Percentiles rank a stretch among this genome's conserved stretches.
Conservation (phyloP, 805 yeast species). For the Barnettozyma sp. region DNA sequence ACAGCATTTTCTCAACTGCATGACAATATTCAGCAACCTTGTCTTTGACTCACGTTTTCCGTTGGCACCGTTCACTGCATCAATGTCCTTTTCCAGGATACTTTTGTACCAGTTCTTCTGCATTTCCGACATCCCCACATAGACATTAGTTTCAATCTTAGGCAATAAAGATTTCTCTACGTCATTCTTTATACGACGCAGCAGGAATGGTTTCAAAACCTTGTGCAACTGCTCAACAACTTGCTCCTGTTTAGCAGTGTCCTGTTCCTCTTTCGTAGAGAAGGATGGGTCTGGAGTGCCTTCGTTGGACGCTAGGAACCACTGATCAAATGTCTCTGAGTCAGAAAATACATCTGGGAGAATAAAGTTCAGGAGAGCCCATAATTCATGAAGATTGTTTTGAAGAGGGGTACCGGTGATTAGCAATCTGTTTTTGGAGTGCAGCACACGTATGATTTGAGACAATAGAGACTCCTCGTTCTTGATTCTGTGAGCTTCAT, state of each 20-base stretch:
- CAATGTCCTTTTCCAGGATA: slow-evolving; percentile 70
- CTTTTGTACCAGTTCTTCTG: slow-evolving; percentile 74
- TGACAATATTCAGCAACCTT: slow-evolving; percentile 67
- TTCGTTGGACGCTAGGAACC: slow-evolving; percentile 44
- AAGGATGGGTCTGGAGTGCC: slow-evolving; percentile 27
- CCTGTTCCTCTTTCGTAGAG: slow-evolving; percentile 32
- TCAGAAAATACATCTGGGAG: slow-evolving; percentile 76
- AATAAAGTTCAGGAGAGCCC: slow-evolving; percentile 74
- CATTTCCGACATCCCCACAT: slow-evolving; percentile 73
- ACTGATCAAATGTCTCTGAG: slow-evolving; percentile 64
- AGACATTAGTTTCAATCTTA: slow-evolving; percentile 65
- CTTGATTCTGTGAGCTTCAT: slow-evolving; percentile 79
- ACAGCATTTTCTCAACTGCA: slow-evolving; percentile 82
- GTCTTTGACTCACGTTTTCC: slow-evolving; percentile 74
- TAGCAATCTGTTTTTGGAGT: slow-evolving; percentile 59
- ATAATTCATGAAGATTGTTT: slow-evolving; percentile 70
- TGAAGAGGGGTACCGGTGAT: slow-evolving; percentile 83
- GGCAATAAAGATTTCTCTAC: slow-evolving; percentile 77
- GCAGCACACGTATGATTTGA: slow-evolving; percentile 67
- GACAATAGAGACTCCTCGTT: slow-evolving; percentile 57
- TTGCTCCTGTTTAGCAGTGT: slow-evolving; percentile 34
- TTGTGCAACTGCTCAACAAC: slow-evolving; percentile 67
- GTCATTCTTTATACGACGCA: slow-evolving; percentile 71
- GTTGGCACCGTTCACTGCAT: slow-evolving; percentile 78
- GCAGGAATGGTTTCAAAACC: slow-evolving; percentile 65